Percentiles rank a stretch among this genome's conserved stretches.
Evolutionary conservation across 345 rosid genomes (phyloP).

Genomic region (Bruguiera sexangula): DNA sequence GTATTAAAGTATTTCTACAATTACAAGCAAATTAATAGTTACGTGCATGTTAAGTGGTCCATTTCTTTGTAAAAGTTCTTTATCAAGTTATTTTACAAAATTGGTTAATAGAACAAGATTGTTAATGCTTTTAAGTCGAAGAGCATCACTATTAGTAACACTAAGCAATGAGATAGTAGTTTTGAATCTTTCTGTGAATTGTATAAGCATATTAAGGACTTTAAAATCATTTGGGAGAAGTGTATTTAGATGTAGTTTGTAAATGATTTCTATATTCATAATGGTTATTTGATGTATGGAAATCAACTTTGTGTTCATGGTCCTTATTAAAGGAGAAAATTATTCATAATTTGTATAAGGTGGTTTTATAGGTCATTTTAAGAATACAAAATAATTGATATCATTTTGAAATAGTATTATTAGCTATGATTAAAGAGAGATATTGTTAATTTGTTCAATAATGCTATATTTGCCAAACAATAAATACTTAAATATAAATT

Average conservation of each 20-base stretch:
- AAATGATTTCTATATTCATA: not conserved
- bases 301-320: too few species aligned
- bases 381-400: not conserved
- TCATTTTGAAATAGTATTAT: not conserved
- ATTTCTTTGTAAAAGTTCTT: too few species aligned
- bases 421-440: not conserved
- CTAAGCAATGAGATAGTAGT: not conserved
- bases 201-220: not conserved
- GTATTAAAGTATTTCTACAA: not conserved
- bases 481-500: not conserved
- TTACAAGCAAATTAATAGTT: too few species aligned
- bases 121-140: not conserved
- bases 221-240: not conserved
- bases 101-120: not conserved
- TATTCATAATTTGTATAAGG: too few species aligned
- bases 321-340: too few species aligned
- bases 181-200: not conserved
- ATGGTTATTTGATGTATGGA: not conserved
- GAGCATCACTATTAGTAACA: not conserved
- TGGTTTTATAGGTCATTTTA: too few species aligned
- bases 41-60: too few species aligned
- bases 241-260: not conserved
- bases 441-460: not conserved
- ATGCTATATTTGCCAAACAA: not conserved
- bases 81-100: too few species aligned